These are phyloP conservation scores for Turnera subulata DNA, from an alignment of 345 rosid genomes.

Conservation along the genomic window DNA sequence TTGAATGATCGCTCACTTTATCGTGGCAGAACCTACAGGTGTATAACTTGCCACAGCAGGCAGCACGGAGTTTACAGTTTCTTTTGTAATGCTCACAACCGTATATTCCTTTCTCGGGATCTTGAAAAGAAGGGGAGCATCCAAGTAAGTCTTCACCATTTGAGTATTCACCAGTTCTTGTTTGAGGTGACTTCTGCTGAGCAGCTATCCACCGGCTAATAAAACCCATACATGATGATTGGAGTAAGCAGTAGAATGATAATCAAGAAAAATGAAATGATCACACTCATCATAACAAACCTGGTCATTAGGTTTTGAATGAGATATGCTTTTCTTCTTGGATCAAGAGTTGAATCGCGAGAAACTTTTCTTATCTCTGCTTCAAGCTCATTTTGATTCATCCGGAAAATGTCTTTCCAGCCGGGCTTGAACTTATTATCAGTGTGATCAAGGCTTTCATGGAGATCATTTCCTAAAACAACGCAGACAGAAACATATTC, in stretches of 20 bases:
- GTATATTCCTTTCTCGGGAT: slow-evolving; percentile 47
- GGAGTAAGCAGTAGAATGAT: slow-evolving; percentile 13
- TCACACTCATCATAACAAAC: slow-evolving; percentile 24
- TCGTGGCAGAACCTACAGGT: slow-evolving; percentile 81
- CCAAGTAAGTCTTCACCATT: slow-evolving; percentile 51
- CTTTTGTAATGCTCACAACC: slow-evolving; percentile 85
- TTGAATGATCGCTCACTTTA: slow-evolving; percentile 72
- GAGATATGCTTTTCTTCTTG: slow-evolving; percentile 67
- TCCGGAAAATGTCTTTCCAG: slow-evolving; percentile 62
- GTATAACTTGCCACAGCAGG: slow-evolving; percentile 68
- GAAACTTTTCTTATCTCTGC: slow-evolving; percentile 66
- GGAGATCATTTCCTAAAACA: slow-evolving; percentile 35
- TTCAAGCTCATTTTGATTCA: slow-evolving; percentile 73
- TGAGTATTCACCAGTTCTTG: slow-evolving; percentile 34
- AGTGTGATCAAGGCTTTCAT: slow-evolving; percentile 40
- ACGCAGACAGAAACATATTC: background rate
- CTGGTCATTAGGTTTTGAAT: slow-evolving; percentile 76
- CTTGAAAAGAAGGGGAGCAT: slow-evolving; percentile 58
- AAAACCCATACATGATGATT: slow-evolving; percentile 15
- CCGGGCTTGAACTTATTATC: slow-evolving; percentile 58
- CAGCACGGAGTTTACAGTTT: slow-evolving; percentile 72
- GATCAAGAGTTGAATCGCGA: slow-evolving; percentile 73
- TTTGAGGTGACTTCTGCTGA: slow-evolving; percentile 55
- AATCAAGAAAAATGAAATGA: background rate
- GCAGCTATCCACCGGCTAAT: slow-evolving; percentile 71